Evolutionary conservation across 2,329 filamentous ascomycete species (phyloP).

Genomic region (Clonostachys rosea): DNA sequence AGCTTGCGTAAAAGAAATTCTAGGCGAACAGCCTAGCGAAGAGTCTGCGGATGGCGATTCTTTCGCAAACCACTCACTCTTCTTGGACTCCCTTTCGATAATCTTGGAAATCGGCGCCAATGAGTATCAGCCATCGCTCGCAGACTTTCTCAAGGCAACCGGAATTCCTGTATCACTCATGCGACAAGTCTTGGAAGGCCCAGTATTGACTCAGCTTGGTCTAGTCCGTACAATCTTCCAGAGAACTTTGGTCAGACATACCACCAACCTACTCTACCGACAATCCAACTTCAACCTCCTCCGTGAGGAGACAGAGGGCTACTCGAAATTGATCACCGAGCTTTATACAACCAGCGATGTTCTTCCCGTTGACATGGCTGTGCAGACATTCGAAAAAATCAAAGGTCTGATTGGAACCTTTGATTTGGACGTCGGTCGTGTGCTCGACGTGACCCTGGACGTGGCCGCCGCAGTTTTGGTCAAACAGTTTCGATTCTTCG

Average conservation of each 20-base stretch:
- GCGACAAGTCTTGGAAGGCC: constrained; percentile 78
- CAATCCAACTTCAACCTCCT: constrained; percentile 96
- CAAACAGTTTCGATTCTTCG: constrained; percentile 89
- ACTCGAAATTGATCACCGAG: constrained; percentile 92
- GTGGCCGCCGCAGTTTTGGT: constrained; percentile 92
- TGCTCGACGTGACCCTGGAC: constrained; percentile 90
- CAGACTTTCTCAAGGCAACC: constrained; percentile 66
- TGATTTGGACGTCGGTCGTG: constrained; percentile 91
- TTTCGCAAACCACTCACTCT: constrained; percentile 64
- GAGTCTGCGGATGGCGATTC: constrained; percentile 33
- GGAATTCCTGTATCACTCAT: constrained; percentile 67
- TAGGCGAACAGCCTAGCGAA: constrained; percentile 32
- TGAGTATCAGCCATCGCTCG: constrained; percentile 46
- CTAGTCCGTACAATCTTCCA: constrained; percentile 83
- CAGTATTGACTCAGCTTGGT: constrained; percentile 69
- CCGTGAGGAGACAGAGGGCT: constrained; percentile 93
- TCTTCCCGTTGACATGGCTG: constrained; percentile 70
- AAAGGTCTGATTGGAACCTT: constrained; percentile 96
- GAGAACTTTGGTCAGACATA: constrained; percentile 79
- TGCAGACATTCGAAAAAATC: constrained; percentile 84
- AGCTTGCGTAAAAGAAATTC: constrained; percentile 66
- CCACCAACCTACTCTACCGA: constrained; percentile 88
- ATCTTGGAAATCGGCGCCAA: constrained; percentile 51
- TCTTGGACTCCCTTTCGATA: constrained; percentile 79
- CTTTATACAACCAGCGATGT: constrained; percentile 84